Percentiles rank a stretch among this genome's conserved stretches.
phyloP scores from a whole-genome alignment of 1,284 basidiomycete genomes.

The Ustanciosporium gigantosporum region DNA sequence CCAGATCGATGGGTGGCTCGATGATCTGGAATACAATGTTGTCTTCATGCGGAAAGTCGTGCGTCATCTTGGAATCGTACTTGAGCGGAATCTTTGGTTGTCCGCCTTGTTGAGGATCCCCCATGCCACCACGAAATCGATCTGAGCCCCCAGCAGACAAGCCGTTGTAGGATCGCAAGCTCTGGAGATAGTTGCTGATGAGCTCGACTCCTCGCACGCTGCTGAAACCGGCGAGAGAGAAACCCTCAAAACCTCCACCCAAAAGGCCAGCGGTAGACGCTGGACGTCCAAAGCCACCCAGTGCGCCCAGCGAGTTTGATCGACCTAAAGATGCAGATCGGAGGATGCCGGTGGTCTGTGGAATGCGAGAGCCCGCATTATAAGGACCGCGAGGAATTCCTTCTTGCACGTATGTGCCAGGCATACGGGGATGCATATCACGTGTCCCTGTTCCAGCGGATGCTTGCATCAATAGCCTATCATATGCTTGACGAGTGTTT shows the following conservation, averaged over 20 bases:
- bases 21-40: slow-evolving; percentile 43
- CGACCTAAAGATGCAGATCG: too few species aligned
- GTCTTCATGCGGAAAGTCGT: slow-evolving; percentile 23
- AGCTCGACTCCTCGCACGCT: slow-evolving; percentile 16
- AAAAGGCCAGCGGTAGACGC: too few species aligned
- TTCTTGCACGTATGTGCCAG: slow-evolving; percentile 15
- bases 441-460: too few species aligned
- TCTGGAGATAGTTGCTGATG: slow-evolving; percentile 10
- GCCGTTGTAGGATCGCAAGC: too few species aligned
- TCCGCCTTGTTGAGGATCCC: slow-evolving; percentile 5
- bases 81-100: slow-evolving; percentile 23
- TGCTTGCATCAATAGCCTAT: too few species aligned
- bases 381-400: slow-evolving; percentile 25
- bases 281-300: too few species aligned
- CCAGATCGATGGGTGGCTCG: slow-evolving; percentile 55
- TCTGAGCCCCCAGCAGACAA: too few species aligned
- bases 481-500: too few species aligned
- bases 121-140: too few species aligned
- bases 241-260: too few species aligned
- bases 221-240: slow-evolving; percentile 11
- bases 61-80: slow-evolving; percentile 43
- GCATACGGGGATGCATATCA: too few species aligned
- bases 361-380: slow-evolving; percentile 11
- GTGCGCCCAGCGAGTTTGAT: too few species aligned
- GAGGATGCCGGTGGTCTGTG: slow-evolving; percentile 11